A percentile compares a stretch with the other conserved stretches of the same genome.
Evolutionary conservation across 148 eudicot genomes (phyloP).

Genomic region (Rhododendron mucronatum): DNA sequence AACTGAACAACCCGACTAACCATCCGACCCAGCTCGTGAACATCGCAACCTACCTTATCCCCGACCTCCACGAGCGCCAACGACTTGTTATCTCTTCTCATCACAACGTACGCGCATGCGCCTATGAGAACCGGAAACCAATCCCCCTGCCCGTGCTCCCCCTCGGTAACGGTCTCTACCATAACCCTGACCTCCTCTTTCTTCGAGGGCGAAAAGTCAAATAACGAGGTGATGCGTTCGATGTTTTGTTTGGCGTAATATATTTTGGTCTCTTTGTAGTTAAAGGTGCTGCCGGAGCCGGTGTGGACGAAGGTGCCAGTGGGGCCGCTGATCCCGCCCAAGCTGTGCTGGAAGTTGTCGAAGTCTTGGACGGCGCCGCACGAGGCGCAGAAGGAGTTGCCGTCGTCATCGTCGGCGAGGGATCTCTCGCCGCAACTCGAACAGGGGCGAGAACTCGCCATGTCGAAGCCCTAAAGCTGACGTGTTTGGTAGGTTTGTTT

Average conservation of each 20-base stretch:
- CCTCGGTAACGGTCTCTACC: conserved; percentile 46
- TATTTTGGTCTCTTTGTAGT: conserved; percentile 45
- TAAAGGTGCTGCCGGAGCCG: conserved; percentile 36
- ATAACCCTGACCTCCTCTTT: conserved; percentile 41
- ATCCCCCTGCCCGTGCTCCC: conserved; percentile 59
- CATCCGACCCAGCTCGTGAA: conserved; percentile 73
- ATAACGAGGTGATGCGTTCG: conserved; percentile 30
- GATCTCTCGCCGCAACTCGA: conserved; percentile 35
- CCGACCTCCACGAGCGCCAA: conserved; percentile 52
- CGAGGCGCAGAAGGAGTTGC: conserved; percentile 40
- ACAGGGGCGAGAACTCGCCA: conserved; percentile 28
- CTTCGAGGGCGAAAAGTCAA: conserved; percentile 22
- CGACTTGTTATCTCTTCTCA: conserved; percentile 41
- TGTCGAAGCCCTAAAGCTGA: background rate
- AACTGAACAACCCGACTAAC: conserved; percentile 53
- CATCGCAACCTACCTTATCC: conserved; percentile 43
- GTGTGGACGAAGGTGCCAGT: conserved; percentile 46
- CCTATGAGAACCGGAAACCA: conserved; percentile 67
- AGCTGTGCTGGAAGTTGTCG: conserved; percentile 35
- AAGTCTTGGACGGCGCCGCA: conserved; percentile 63
- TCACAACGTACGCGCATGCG: conserved; percentile 71
- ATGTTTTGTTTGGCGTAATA: conserved; percentile 30
- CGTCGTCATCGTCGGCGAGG: conserved; percentile 26
- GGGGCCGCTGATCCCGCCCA: conserved; percentile 46
- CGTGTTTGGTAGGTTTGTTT: background rate